Percentiles rank a stretch among this genome's conserved stretches.
These are phyloP conservation scores for Vitis rupestris DNA, from an alignment of 164 flowering plant genomes.

Conservation along the genomic window DNA sequence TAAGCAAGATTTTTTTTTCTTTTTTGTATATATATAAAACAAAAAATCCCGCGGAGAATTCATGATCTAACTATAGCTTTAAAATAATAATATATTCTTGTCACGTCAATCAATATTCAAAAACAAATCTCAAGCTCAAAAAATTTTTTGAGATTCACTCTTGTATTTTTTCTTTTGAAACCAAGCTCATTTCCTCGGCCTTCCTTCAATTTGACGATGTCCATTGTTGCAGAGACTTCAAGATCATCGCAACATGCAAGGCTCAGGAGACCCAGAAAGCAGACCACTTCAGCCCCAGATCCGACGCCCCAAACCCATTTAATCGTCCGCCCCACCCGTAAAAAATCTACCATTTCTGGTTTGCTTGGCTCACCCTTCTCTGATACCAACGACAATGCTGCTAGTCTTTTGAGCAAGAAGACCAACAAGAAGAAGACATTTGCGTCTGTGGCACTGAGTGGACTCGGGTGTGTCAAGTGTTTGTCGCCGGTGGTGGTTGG, in stretches of 20 bases:
- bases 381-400: background rate
- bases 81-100: no score
- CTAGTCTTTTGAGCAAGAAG: background rate
- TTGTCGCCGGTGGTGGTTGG: constrained; percentile 3
- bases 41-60: no score
- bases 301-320: constrained; percentile 9
- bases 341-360: background rate
- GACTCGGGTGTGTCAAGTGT: constrained; percentile 12
- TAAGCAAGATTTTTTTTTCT: no score
- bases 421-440: constrained; percentile 3
- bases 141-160: no score
- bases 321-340: background rate
- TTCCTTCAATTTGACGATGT: background rate
- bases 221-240: background rate
- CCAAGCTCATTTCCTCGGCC: no score
- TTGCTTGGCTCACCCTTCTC: background rate
- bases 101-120: no score
- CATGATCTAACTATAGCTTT: no score
- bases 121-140: no score
- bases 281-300: background rate
- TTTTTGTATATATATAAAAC: no score
- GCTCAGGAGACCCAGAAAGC: constrained; percentile 1
- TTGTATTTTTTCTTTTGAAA: no score
- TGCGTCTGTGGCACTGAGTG: background rate
- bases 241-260: constrained; percentile 3